Evolutionary conservation across 495 filamentous ascomycete species (phyloP).

Genomic region (Talaromyces proteolyticus): DNA sequence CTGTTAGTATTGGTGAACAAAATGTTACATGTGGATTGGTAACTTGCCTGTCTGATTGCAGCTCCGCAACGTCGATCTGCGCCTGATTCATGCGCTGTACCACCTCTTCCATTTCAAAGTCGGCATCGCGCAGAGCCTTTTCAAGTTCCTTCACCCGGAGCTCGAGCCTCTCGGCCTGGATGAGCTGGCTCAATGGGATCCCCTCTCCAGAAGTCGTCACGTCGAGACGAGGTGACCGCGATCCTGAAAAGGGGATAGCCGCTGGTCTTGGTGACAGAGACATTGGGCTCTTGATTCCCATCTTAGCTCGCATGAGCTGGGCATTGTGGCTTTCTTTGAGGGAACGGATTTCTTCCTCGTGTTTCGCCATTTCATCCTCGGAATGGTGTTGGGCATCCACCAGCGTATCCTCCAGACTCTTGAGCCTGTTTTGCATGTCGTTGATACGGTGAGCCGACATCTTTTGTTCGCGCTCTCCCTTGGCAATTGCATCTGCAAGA

Average conservation of each 20-base stretch:
- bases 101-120: slow-evolving; percentile 91
- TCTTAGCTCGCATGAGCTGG: slow-evolving; percentile 73
- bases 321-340: slow-evolving; percentile 72
- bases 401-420: slow-evolving; percentile 76
- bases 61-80: slow-evolving; percentile 87
- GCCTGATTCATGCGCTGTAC: slow-evolving; percentile 87
- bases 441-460: slow-evolving; percentile 75
- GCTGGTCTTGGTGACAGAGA: slow-evolving; percentile 46
- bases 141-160: slow-evolving; percentile 76
- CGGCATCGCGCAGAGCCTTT: slow-evolving; percentile 71
- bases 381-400: slow-evolving; percentile 77
- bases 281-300: slow-evolving; percentile 34
- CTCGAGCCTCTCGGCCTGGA: slow-evolving; percentile 68
- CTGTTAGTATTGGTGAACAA: slow-evolving; percentile 18
- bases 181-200: slow-evolving; percentile 53
- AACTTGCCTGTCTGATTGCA: slow-evolving; percentile 79
- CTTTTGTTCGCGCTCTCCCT: slow-evolving; percentile 81
- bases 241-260: slow-evolving; percentile 57
- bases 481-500: slow-evolving; percentile 78
- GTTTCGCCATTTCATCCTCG: slow-evolving; percentile 72
- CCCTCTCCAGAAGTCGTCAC: slow-evolving; percentile 51
- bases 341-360: slow-evolving; percentile 77
- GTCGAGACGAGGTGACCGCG: slow-evolving; percentile 51
- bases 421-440: slow-evolving; percentile 71
- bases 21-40: slow-evolving; percentile 4